Evolutionary conservation across 352 stramenopile species (phyloP).

Genomic region (Globisporangium paddicum): DNA sequence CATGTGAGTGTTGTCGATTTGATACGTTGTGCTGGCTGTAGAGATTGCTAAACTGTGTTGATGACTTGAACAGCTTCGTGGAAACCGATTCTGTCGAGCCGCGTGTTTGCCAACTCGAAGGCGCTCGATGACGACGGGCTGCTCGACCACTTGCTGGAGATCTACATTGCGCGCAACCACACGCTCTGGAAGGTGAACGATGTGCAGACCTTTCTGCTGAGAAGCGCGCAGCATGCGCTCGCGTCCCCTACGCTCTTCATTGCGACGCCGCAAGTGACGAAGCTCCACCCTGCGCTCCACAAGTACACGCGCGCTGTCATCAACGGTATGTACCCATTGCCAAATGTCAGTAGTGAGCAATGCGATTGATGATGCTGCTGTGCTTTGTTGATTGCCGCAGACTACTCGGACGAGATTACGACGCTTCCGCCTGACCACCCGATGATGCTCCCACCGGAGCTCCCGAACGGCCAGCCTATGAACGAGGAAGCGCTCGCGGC

Average conservation of each 20-base stretch:
- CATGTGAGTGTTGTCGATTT: conserved; percentile 27
- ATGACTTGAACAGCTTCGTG: conserved; percentile 38
- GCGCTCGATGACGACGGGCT: conserved; percentile 48
- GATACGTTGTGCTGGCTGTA: background rate
- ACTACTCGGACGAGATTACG: conserved; percentile 87
- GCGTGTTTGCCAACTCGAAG: conserved; percentile 75
- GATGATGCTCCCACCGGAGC: conserved; percentile 73
- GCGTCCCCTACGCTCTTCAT: conserved; percentile 43
- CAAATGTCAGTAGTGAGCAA: background rate
- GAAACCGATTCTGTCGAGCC: conserved; percentile 64
- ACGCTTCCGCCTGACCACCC: conserved; percentile 78
- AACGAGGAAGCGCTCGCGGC: conserved; percentile 49
- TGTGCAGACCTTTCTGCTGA: conserved; percentile 62
- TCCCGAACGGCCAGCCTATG: conserved; percentile 56
- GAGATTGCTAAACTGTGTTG: too few species aligned
- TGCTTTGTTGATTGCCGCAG: conserved; percentile 17
- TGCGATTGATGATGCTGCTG: background rate
- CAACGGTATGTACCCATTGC: conserved; percentile 30
- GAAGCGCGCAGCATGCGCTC: conserved; percentile 58
- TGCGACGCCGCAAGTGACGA: conserved; percentile 46
- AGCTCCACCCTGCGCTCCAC: conserved; percentile 48
- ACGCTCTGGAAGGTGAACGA: conserved; percentile 84
- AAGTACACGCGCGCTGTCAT: conserved; percentile 71
- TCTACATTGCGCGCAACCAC: conserved; percentile 77
- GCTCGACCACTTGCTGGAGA: conserved; percentile 70